Evolutionary conservation across 2,329 filamentous ascomycete genomes (phyloP), one percentile per base, ranked within the genome.

Genomic region (Ophiostoma perfectum): DNA sequence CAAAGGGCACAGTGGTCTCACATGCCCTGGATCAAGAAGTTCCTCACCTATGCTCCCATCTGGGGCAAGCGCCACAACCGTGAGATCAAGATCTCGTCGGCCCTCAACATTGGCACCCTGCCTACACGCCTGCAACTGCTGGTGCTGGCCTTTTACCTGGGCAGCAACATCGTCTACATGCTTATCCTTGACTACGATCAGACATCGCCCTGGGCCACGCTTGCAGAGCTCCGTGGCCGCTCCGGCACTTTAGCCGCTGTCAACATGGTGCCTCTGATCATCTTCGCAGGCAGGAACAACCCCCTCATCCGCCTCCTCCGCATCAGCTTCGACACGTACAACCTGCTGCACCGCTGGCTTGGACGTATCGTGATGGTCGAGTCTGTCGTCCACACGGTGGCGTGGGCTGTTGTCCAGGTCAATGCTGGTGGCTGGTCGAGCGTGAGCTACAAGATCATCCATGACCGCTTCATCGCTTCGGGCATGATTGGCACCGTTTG

Each of bases 251-350:
- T 99, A 72, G 88, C 93, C 4, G 83, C 93, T 11, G 85, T 96
- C 74, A 99, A 97, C 80, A 91, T 98, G 86, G 87, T 99, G 44
- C 93, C 95, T 5, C 87, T 97, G 42, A 85, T 98, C 74, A 86
- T 98, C 72, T 86, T 98, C 69, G 93, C 93, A 12, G 88, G 92
- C 47, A 90, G 95, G 76, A 98, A 98, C 81, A 99, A 98, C 80
- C 92, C 92, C 8, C 82, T 97, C 65, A 97, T 98, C 75, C 78
- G 82, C 3, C 78, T 96, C 45, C 84, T 98, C 69, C 87, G 90
- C 74, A 90, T 98, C 77, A 94, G 91, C 77, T 99, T 97, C 80
- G 95, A 98, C 78, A 96, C 93, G 0, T 98, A 96, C 83, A 98
- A 98, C 77, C 87, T 95, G 8, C 81, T 95, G 66, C 92, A 96